Percentiles rank a stretch among this genome's conserved stretches.
Conservation (phyloP, 2,329 filamentous ascomycete genomes). For the Venturia oleaginea region DNA sequence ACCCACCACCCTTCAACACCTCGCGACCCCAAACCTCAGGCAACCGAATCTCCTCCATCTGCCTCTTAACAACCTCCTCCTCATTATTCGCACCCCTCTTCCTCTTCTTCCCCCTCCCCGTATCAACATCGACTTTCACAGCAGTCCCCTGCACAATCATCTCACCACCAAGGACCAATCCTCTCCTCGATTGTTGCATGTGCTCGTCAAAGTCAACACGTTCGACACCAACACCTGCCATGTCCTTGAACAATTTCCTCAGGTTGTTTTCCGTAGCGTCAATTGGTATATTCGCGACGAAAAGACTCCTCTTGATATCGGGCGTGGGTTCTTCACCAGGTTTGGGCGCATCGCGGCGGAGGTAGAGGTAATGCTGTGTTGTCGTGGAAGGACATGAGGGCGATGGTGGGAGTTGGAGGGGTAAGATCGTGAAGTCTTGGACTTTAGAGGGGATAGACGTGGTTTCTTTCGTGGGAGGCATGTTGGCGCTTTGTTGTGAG, state of each 20-base stretch:
- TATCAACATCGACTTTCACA: slow-evolving; percentile 28
- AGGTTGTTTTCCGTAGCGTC: slow-evolving; percentile 74
- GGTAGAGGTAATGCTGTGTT: slow-evolving; percentile 69
- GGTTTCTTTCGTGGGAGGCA: neutral
- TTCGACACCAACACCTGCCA: slow-evolving; percentile 73
- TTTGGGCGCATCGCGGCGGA: slow-evolving; percentile 75
- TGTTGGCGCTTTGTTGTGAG: neutral
- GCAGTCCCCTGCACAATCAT: slow-evolving; percentile 17
- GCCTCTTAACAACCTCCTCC: slow-evolving; percentile 28
- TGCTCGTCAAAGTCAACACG: slow-evolving; percentile 64
- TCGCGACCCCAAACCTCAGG: slow-evolving; percentile 66
- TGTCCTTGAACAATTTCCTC: slow-evolving; percentile 64
- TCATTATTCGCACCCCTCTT: slow-evolving; percentile 40
- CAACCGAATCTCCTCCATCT: slow-evolving; percentile 47
- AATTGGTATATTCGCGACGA: slow-evolving; percentile 80
- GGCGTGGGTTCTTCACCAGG: slow-evolving; percentile 49
- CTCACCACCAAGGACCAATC: slow-evolving; percentile 12
- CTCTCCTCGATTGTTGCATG: slow-evolving; percentile 32
- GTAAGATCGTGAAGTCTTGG: slow-evolving; percentile 40
- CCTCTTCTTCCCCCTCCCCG: slow-evolving; percentile 42
- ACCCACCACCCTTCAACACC: slow-evolving; percentile 64
- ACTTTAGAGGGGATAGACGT: slow-evolving; percentile 5
- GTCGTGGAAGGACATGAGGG: slow-evolving; percentile 53
- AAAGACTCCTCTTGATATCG: slow-evolving; percentile 70
- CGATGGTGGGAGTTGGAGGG: slow-evolving; percentile 56